Base-by-base conservation (phyloP, 2,329 filamentous ascomycete genomes). In the Talaromyces sp. region DNA sequence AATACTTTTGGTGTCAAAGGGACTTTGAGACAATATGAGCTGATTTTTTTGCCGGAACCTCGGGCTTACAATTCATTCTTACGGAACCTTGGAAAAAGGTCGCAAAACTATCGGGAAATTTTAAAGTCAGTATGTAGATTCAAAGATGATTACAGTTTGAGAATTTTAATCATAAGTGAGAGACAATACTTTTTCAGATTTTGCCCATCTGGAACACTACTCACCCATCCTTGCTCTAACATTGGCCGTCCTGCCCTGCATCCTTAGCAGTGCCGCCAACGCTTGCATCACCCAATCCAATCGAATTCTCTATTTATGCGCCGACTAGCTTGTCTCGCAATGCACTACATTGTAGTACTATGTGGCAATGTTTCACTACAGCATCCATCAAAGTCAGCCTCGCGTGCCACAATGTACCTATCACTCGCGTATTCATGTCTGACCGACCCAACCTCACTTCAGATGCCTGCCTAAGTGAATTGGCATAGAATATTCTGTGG, bases 211-310 rank as follows among this genome's bases (percentile, higher is more conserved):
- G 19, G 14, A 57, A 19, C 35, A 41, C 24, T 58, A 7, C 11
- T 22, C n/a, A 57, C 33, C 35, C 37, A 24, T 31, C 8, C 22
- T 45, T 59, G 35, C 43, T 31, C 13, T 35, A 61, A 27, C n/a
- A 63, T 63, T 63, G 61, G 50, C 39, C 9, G 10, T 56, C 24
- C 16, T 16, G 7, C 14, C 13, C 37, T 45, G 48, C 37, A 63
- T 35, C 16, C 22, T 57, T 33, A 19, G 37, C 56, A 27, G 56
- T 45, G 22, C 56, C 56, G 27, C 50, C 37, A 54, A 19, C 19
- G 37, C 48, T 41, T 27, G 37, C 47, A 45, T 54, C n/a, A 27
- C 35, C 54, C 27, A 43, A 56, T 4, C 60, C 61, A 63, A 63
- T 63, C 16, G 48, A 22, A 45, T 57, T 16, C 24, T n/a, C 9